Evolutionary conservation across 202 grass and related monocot species (phyloP).

Genomic region (Thinopyrum obtusiflorum): DNA sequence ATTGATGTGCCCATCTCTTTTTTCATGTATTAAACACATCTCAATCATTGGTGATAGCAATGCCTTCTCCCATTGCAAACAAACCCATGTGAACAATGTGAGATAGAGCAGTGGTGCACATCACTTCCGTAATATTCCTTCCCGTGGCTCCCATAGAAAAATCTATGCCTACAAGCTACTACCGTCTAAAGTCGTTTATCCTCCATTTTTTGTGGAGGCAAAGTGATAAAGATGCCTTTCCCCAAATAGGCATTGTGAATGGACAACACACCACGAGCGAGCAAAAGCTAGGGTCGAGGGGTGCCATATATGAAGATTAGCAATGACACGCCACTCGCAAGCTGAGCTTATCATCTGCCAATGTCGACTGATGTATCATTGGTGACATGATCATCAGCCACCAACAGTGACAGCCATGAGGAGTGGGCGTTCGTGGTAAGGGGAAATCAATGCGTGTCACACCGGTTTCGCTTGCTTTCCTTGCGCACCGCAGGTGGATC

Average conservation of each 20-base stretch:
- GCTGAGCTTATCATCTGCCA: background rate
- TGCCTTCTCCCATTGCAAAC: background rate
- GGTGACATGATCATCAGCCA: slow-evolving; percentile 17
- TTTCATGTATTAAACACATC: background rate
- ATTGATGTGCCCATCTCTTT: slow-evolving; percentile 9
- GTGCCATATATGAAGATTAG: slow-evolving; percentile 10
- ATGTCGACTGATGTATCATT: slow-evolving; percentile 5
- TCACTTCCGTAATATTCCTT: slow-evolving; percentile 3
- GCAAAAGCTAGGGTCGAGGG: slow-evolving; percentile 10
- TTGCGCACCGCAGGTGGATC: background rate
- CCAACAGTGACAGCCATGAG: slow-evolving; percentile 17
- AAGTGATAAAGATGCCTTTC: background rate
- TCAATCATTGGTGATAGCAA: slow-evolving; percentile 10
- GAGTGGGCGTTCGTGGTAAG: background rate
- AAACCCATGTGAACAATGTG: slow-evolving; percentile 34
- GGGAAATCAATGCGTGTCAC: background rate
- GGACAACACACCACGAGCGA: slow-evolving; percentile 11
- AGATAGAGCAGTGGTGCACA: background rate
- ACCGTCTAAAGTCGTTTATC: background rate
- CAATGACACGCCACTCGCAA: slow-evolving; percentile 30
- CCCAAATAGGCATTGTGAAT: slow-evolving; percentile 6
- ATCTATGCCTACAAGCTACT: background rate
- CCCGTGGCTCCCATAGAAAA: background rate
- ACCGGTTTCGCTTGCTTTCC: background rate
- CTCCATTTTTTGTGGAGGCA: slow-evolving; percentile 33